Conservation (phyloP, 257 asterid species). For the Echites panduratus region DNA sequence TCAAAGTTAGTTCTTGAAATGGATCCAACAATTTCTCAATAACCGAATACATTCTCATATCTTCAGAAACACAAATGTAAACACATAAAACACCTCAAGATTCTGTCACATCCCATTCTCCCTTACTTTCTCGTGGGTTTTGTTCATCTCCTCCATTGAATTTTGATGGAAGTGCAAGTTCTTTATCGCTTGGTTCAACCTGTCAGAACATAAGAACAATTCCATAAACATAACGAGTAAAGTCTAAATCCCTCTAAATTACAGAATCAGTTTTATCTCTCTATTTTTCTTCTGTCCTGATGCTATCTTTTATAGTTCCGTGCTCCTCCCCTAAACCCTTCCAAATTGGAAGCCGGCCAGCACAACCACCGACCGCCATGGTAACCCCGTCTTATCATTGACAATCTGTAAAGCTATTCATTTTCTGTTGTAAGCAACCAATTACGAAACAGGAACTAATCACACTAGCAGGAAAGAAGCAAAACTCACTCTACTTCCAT, state of each 20-base stretch:
- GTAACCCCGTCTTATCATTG: not conserved
- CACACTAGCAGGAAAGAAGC: not conserved
- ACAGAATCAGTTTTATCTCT: not conserved
- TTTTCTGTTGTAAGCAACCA: not conserved
- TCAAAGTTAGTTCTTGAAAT: not conserved
- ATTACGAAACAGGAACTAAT: not conserved
- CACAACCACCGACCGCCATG: not conserved
- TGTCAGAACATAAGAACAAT: slow-evolving; percentile 1
- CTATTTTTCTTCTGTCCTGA: not conserved
- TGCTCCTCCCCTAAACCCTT: not conserved
- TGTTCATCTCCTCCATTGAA: not conserved
- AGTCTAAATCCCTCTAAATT: not conserved
- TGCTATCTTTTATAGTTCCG: not conserved
- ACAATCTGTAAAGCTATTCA: not conserved
- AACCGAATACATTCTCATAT: not conserved
- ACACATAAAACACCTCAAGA: not conserved
- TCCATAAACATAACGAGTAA: not conserved
- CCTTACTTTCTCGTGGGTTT: not conserved
- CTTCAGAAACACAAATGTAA: not conserved
- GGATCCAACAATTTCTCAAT: not conserved
- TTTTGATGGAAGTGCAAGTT: not conserved
- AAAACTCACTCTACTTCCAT: not conserved
- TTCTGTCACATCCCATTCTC: not conserved
- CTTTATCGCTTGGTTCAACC: not conserved
- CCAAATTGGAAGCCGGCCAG: not conserved